Evolutionary conservation across 345 rosid genomes (phyloP).

Genomic region (Triadica sebifera): DNA sequence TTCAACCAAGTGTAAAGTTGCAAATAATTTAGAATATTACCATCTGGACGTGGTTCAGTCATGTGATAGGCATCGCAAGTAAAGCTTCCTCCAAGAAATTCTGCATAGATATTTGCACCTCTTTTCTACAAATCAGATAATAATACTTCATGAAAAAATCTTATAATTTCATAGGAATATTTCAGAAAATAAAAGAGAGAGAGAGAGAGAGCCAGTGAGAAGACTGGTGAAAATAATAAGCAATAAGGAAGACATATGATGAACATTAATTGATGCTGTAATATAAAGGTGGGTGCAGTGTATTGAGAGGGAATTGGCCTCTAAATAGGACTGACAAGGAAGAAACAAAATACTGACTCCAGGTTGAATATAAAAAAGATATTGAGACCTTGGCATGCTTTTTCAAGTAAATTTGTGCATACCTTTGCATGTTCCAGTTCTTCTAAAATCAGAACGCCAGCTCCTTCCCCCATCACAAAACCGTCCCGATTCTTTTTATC

Average conservation of each 20-base stretch:
- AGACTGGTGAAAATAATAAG: neutral
- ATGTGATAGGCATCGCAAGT: conserved; percentile 95
- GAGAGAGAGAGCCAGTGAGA: neutral
- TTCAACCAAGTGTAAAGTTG: conserved; percentile 5
- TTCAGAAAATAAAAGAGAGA: neutral
- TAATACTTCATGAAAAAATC: neutral
- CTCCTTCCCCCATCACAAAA: conserved; percentile 98
- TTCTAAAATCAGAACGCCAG: conserved; percentile 92
- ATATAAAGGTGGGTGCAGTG: neutral
- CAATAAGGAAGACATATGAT: neutral
- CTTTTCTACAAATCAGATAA: conserved; percentile 48
- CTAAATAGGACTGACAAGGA: neutral
- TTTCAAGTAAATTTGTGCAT: conserved; percentile 12
- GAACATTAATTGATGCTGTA: neutral
- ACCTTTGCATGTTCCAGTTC: conserved; percentile 98
- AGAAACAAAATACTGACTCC: neutral
- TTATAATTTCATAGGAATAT: neutral
- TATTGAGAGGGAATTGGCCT: neutral
- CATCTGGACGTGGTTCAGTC: conserved; percentile 95
- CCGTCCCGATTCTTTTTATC: conserved; percentile 82
- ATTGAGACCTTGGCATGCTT: neutral
- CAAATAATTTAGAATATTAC: conserved; percentile 32
- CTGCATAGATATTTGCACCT: conserved; percentile 89
- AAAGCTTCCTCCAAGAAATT: conserved; percentile 93
- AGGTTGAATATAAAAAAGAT: neutral